Conservation (phyloP, 441 rosid genomes). For the Gossypium lobatum region DNA sequence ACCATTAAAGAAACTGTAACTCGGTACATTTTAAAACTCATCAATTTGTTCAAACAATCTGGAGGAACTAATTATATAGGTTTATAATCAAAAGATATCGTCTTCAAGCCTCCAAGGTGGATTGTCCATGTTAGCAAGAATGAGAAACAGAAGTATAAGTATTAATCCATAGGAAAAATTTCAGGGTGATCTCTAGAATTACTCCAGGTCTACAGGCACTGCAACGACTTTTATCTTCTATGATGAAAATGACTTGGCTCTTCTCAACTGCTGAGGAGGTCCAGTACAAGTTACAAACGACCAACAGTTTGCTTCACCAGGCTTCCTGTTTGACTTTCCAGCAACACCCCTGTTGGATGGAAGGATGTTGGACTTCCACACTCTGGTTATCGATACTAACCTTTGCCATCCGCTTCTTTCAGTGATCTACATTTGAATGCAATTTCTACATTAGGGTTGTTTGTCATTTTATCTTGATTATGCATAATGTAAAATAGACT, state of each 20-base stretch:
- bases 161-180: background rate
- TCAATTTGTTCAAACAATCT: background rate
- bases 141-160: background rate
- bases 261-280: constrained; percentile 1
- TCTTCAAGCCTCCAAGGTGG: background rate
- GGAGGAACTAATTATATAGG: background rate
- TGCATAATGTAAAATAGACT: constrained; percentile 14
- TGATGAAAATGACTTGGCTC: constrained; percentile 17
- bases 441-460: constrained; percentile 30
- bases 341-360: constrained; percentile 4
- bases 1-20: background rate
- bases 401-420: constrained; percentile 17
- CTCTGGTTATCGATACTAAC: constrained; percentile 15
- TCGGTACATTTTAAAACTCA: background rate
- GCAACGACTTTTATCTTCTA: background rate
- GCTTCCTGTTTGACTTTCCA: background rate
- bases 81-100: background rate
- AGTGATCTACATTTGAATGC: constrained; percentile 32
- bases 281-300: constrained; percentile 20
- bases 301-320: constrained; percentile 20
- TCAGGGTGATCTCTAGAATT: background rate
- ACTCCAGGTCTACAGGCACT: background rate
- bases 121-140: background rate
- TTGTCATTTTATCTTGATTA: constrained; percentile 36
- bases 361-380: constrained; percentile 9